Evolutionary conservation across 2,329 filamentous ascomycete genomes (phyloP).

Genomic region (Aspergillus sp.): DNA sequence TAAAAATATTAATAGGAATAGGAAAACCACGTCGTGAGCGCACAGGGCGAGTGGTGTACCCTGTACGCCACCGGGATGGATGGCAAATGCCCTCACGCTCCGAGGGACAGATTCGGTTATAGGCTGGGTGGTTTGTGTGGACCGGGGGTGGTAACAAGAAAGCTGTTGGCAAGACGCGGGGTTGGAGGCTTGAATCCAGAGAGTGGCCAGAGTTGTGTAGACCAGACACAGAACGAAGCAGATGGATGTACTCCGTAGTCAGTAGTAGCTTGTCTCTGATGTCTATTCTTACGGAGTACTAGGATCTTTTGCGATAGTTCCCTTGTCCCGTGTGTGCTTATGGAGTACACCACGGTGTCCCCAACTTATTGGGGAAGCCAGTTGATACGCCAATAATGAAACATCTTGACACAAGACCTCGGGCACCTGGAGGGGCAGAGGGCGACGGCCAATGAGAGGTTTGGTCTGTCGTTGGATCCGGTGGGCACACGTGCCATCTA

Average conservation of each 20-base stretch:
- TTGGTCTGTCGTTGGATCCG: background rate
- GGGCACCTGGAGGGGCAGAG: background rate
- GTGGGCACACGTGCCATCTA: background rate
- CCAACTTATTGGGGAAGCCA: background rate
- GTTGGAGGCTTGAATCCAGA: too few species aligned
- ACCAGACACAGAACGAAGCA: too few species aligned
- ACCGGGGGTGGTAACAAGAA: background rate
- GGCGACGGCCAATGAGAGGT: background rate
- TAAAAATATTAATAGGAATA: too few species aligned
- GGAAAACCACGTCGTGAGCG: slow-evolving; percentile 2
- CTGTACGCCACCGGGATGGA: background rate
- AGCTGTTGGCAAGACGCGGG: too few species aligned
- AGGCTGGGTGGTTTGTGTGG: background rate
- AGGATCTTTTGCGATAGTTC: too few species aligned
- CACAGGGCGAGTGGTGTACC: too few species aligned
- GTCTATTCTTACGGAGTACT: too few species aligned
- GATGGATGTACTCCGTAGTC: background rate
- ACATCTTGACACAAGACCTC: background rate
- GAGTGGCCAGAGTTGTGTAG: too few species aligned
- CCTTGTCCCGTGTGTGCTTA: background rate
- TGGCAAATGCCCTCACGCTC: background rate
- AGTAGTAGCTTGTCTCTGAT: too few species aligned
- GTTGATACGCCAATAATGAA: background rate
- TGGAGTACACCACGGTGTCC: background rate
- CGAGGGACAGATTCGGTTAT: background rate